Base-by-base conservation (phyloP, 805 yeast species). In the Grigorovia transvaalensis region DNA sequence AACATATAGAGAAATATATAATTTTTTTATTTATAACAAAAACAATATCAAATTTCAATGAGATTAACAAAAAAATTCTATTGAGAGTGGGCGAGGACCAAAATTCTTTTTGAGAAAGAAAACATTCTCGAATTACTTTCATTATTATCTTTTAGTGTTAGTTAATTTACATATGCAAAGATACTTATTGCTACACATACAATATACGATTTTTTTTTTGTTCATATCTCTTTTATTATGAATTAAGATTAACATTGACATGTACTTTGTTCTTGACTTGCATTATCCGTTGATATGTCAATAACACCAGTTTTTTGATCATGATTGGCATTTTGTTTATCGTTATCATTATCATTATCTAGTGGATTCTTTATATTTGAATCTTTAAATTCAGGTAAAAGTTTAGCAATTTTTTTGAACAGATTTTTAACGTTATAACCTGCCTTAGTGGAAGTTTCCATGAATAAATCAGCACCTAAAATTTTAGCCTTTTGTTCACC, bases 381-480 rank as follows among this genome's bases (percentile, higher is more conserved):
- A 33, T 69, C 68, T 58, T 79, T 83, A 62, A 88, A 81, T 51
- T 90, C 97, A 1, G 98, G 98, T 54, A 93, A 76, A 53, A 87
- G 80, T 64, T 85, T 86, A 13, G 98, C 99, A 56, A 91, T 85
- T 64, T 85, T 86, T 64, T 89, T 88, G 72, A 93, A 91, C 56
- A 93, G 72, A 51, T 81, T 78, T 71, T 91, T 91, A 51, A 93
- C 96, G 60, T 93, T 93, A 67, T 90, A 86, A 35, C 96, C 96
- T 46, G 89, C 89, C 71, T 90, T 91, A 11, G 98, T 91, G 54
- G 95, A 85, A 1, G 98, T 91, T 65, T 93, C 99, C 66, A 91
- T 82, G 66, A 84, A 87, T 55, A 85, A 80, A 65, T 82, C 80
- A 46, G 91, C 90, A 9, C 84, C 88, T 51, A 88, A 73, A 49